Evolutionary conservation across 2,329 filamentous ascomycete genomes (phyloP), one percentile per base, ranked within the genome.

Genomic region (Rutstroemia sp.): DNA sequence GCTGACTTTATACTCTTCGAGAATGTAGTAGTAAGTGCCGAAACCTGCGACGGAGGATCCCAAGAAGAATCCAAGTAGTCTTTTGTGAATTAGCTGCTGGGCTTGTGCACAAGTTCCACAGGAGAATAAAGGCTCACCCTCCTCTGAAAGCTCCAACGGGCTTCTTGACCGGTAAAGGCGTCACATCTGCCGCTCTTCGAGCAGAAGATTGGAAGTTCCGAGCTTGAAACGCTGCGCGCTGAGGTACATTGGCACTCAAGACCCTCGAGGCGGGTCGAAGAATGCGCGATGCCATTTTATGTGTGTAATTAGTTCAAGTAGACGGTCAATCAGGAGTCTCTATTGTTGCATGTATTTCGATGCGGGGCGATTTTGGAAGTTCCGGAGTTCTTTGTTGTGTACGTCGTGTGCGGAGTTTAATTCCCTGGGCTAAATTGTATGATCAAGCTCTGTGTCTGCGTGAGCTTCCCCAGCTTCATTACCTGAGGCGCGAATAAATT

Each of bases 1-100:
- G 65, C 90, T 89, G 45, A 91, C 79, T 75, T 91, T 90, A 78
- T 96, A 97, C 73, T 97, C 92, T 71, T 92, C 84, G 66, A 97
- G 76, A 63, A 96, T 82, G 73, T 97, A 97, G 72, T 89, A 91
- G 76, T 96, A 97, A 66, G 95, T 87, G 57, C 83, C 86, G 52
- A 81, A 82, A 67, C 90, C 91, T 46, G 92, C 86, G 52, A 90
- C 77, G 48, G 88, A 86, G 60, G 88, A 85, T 63, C 92, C 92
- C 61, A 94, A 78, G 51, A 97, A 84, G 78, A 97, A 97, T 52
- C 92, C 92, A 67, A 96, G 90, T 58, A 96, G 76, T 57, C 92
- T 96, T 48, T 14, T 14, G 12, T 34, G 30, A 34, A 34, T 34
- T 34, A 34, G 30, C 30, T 34, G 30, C 30, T 34, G 12, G 30